A percentile compares a stretch with the other conserved stretches of the same genome.
These are phyloP conservation scores for Cyberlindnera lachancei DNA, from an alignment of 805 yeast genomes.

Conservation along the genomic window DNA sequence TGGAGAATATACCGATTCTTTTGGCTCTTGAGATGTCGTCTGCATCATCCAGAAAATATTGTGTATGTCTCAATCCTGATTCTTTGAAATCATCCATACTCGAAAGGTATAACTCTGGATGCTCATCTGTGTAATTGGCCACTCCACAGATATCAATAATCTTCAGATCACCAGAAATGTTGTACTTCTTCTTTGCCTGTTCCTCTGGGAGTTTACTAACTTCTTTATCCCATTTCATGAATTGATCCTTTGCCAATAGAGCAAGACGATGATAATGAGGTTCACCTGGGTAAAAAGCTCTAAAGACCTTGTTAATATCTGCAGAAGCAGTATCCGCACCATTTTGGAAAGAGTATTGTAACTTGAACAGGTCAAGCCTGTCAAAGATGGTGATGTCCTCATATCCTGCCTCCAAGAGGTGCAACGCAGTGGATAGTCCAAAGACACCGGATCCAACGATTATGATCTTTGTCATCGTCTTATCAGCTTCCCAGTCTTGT, in stretches of 20 bases:
- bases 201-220: constrained; percentile 2
- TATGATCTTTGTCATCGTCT: constrained; percentile 23
- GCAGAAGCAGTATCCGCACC: constrained; percentile 37
- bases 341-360: constrained; percentile 24
- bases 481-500: no score
- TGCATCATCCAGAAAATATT: constrained; percentile 23
- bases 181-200: constrained; percentile 11
- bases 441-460: constrained; percentile 43
- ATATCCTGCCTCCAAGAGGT: constrained; percentile 32
- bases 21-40: constrained; percentile 26
- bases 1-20: constrained; percentile 22
- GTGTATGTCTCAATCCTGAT: constrained; percentile 7
- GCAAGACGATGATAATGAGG: constrained; percentile 25
- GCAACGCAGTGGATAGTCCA: constrained; percentile 39
- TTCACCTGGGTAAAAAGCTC: constrained; percentile 32
- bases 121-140: constrained; percentile 6
- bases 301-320: constrained; percentile 33
- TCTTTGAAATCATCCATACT: constrained; percentile 15
- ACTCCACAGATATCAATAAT: constrained; percentile 14
- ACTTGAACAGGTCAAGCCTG: constrained; percentile 23
- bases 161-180: constrained; percentile 7
- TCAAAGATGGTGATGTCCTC: constrained; percentile 32
- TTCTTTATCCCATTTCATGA: constrained; percentile 12
- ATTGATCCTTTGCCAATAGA: constrained; percentile 12
- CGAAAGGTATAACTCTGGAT: constrained; percentile 1